A percentile compares a stretch with the other conserved stretches of the same genome.
Evolutionary conservation across 352 stramenopile genomes (phyloP).

Genomic region (Globisporangium rhizosaccharum): DNA sequence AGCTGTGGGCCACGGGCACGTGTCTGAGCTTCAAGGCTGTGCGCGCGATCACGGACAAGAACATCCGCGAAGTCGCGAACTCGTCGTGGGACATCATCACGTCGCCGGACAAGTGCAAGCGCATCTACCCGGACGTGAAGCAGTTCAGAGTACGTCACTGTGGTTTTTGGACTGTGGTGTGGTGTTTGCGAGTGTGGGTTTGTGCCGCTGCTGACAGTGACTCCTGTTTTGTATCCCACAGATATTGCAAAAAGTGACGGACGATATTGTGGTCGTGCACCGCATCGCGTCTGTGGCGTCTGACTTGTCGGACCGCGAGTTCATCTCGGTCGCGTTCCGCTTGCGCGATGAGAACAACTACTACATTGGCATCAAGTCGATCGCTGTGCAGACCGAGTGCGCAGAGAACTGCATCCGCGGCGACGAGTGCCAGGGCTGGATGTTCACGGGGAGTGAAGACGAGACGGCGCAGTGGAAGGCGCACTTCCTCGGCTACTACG

Average conservation of each 20-base stretch:
- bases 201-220: slow-evolving; percentile 1
- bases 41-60: slow-evolving; percentile 57
- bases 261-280: slow-evolving; percentile 79
- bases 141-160: slow-evolving; percentile 55
- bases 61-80: slow-evolving; percentile 65
- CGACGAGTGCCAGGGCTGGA: slow-evolving; percentile 81
- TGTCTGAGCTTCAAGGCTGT: slow-evolving; percentile 72
- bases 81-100: slow-evolving; percentile 83
- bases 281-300: slow-evolving; percentile 70
- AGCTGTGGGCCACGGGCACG: slow-evolving; percentile 72
- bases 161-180: background rate
- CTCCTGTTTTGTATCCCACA: slow-evolving; percentile 7
- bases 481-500: slow-evolving; percentile 77
- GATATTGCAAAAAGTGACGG: slow-evolving; percentile 79
- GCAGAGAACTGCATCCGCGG: slow-evolving; percentile 74
- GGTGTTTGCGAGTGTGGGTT: background rate
- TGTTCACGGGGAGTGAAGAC: slow-evolving; percentile 70
- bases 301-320: slow-evolving; percentile 69
- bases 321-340: slow-evolving; percentile 73
- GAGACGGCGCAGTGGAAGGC: slow-evolving; percentile 67
- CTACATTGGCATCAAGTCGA: slow-evolving; percentile 73
- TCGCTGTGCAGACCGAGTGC: slow-evolving; percentile 61
- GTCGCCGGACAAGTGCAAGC: slow-evolving; percentile 76
- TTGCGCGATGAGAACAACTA: slow-evolving; percentile 74
- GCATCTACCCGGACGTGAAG: slow-evolving; percentile 81